Conservation (phyloP, 2,329 filamentous ascomycete genomes). For the Chlorencoelia australis region DNA sequence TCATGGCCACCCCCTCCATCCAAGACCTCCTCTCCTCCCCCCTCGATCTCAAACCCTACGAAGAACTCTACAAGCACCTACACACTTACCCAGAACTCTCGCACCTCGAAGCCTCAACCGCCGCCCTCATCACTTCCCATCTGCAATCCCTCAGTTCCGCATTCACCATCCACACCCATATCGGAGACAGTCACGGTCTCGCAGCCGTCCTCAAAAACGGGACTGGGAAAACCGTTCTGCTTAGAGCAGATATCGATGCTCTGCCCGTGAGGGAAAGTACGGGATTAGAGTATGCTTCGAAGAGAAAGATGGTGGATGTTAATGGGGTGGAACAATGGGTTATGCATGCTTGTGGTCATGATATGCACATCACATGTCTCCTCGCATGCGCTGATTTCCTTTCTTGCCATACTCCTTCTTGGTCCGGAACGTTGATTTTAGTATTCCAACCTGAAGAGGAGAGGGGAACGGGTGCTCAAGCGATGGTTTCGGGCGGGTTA, state of each 20-base stretch:
- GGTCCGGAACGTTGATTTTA: conserved; percentile 54
- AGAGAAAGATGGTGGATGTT: conserved; percentile 21
- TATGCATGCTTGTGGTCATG: conserved; percentile 62
- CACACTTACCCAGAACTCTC: conserved; percentile 51
- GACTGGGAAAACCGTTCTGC: conserved; percentile 40
- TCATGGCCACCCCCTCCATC: no score
- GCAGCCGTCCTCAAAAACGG: conserved; percentile 47
- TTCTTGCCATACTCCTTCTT: conserved; percentile 31
- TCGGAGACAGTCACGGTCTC: conserved; percentile 48
- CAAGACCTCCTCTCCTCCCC: conserved; percentile 6
- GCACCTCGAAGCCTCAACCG: conserved; percentile 37
- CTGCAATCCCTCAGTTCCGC: conserved; percentile 24
- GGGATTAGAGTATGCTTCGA: conserved; percentile 44
- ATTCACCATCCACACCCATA: conserved; percentile 38
- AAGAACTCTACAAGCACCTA: conserved; percentile 47
- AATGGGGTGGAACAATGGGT: conserved; percentile 40
- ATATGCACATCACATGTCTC: conserved; percentile 51
- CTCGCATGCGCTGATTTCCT: conserved; percentile 45
- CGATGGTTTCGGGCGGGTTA: conserved; percentile 51
- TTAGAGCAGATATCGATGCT: conserved; percentile 54
- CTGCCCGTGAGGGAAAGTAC: conserved; percentile 48
- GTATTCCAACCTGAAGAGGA: conserved; percentile 62
- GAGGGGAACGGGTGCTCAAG: conserved; percentile 42
- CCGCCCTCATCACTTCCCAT: conserved; percentile 31
- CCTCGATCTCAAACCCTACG: conserved; percentile 29